phyloP scores from a whole-genome alignment of 1,284 basidiomycete species.

The Ceratobasidium sp. region DNA sequence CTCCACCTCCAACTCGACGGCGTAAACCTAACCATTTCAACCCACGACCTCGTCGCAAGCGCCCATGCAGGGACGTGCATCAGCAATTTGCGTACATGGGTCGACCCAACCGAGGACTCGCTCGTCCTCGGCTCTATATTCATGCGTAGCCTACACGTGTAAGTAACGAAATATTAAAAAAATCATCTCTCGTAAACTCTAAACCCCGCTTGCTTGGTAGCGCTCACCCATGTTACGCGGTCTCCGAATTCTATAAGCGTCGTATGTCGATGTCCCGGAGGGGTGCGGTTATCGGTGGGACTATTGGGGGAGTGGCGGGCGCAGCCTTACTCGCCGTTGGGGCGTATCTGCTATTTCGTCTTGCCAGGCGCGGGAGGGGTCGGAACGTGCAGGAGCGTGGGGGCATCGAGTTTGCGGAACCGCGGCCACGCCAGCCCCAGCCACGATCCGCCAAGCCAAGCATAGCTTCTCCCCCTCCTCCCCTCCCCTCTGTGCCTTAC shows the following conservation, averaged over 20 bases:
- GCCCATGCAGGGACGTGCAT: conserved; percentile 19
- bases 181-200: no score
- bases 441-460: neutral
- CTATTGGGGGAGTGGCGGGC: conserved; percentile 21
- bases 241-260: neutral
- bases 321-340: conserved; percentile 22
- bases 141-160: neutral
- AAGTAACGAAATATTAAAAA: no score
- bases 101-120: neutral
- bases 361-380: no score
- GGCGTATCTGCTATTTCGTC: conserved; percentile 8
- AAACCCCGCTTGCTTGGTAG: no score
- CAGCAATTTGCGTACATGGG: conserved; percentile 14
- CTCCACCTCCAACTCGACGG: neutral
- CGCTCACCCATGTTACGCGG: neutral
- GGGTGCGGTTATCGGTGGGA: conserved; percentile 19
- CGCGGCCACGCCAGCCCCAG: neutral
- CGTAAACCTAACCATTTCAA: neutral
- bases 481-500: neutral
- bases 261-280: neutral
- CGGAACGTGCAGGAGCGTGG: no score
- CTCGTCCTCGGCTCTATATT: conserved; percentile 5
- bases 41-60: conserved; percentile 8
- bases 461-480: neutral
- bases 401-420: neutral